A percentile compares a stretch with the other conserved stretches of the same genome.
These are phyloP conservation scores for Calocybe gangraenosa DNA, from an alignment of 768 basidiomycete species.

Conservation along the genomic window DNA sequence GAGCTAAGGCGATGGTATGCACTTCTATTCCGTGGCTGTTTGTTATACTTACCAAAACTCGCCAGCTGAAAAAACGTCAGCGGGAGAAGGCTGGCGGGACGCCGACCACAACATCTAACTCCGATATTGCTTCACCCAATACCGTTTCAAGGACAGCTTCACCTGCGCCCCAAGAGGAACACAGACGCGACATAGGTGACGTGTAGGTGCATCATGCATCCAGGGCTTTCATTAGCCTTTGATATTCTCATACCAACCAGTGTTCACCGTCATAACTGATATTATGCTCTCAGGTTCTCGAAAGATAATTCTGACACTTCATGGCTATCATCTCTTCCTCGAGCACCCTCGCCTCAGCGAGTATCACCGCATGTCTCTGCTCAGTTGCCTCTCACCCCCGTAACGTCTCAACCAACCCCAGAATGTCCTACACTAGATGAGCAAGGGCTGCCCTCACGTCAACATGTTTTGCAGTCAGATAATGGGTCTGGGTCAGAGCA, in stretches of 20 bases:
- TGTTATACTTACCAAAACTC: constrained; percentile 5
- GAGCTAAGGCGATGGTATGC: constrained; percentile 77
- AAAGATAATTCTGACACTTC: constrained; percentile 44
- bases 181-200: constrained; percentile 53
- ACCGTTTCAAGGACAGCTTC: constrained; percentile 40
- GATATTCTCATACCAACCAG: too few relatives aligned
- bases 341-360: constrained; percentile 29
- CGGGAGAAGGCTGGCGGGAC: constrained; percentile 60
- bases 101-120: constrained; percentile 22
- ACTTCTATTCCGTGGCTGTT: background rate
- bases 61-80: constrained; percentile 77
- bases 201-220: constrained; percentile 49
- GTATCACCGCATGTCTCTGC: constrained; percentile 17
- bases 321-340: constrained; percentile 62
- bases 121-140: constrained; percentile 36
- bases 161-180: constrained; percentile 44
- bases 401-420: constrained; percentile 10
- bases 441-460: constrained; percentile 13
- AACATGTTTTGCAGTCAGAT: constrained; percentile 15
- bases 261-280: constrained; percentile 3
- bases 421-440: constrained; percentile 6
- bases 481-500: constrained; percentile 18
- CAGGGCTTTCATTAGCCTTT: too few relatives aligned
- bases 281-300: constrained; percentile 29
- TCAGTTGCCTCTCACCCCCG: constrained; percentile 16